These are phyloP conservation scores for Linum lewisii DNA, from an alignment of 345 rosid species.

Conservation along the genomic window DNA sequence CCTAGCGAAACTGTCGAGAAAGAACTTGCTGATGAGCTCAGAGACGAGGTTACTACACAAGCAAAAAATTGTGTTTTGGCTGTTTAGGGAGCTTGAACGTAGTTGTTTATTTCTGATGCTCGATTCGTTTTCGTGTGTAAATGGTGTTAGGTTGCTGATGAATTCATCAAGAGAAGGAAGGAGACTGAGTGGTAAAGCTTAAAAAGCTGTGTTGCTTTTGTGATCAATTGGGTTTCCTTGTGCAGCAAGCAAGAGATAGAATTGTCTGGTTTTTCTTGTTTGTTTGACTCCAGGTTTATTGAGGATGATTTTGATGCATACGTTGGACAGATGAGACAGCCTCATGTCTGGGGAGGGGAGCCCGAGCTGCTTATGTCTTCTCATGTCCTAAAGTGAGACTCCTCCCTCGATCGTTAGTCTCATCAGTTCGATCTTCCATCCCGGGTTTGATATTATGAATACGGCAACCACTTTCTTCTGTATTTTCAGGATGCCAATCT, in stretches of 20 bases:
- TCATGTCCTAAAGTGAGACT: constrained; percentile 43
- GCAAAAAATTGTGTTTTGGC: too few species aligned
- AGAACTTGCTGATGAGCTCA: constrained; percentile 57
- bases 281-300: constrained; percentile 35
- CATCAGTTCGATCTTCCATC: neutral
- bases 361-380: constrained; percentile 72
- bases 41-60: constrained; percentile 35
- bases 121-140: constrained; percentile 4
- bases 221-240: neutral
- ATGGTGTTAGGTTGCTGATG: constrained; percentile 73
- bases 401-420: neutral
- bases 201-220: neutral
- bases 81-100: neutral
- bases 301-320: constrained; percentile 54
- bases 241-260: constrained; percentile 5
- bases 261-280: neutral
- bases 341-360: constrained; percentile 72
- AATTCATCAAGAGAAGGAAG: constrained; percentile 49
- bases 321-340: constrained; percentile 44
- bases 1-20: constrained; percentile 43
- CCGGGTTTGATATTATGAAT: neutral
- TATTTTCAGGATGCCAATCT: constrained; percentile 37
- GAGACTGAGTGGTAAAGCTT: constrained; percentile 53
- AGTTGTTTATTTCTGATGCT: neutral
- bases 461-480: neutral